Evolutionary conservation across 2,329 filamentous ascomycete genomes (phyloP), one percentile per base, ranked within the genome.

Genomic region (Helotiales sp.): DNA sequence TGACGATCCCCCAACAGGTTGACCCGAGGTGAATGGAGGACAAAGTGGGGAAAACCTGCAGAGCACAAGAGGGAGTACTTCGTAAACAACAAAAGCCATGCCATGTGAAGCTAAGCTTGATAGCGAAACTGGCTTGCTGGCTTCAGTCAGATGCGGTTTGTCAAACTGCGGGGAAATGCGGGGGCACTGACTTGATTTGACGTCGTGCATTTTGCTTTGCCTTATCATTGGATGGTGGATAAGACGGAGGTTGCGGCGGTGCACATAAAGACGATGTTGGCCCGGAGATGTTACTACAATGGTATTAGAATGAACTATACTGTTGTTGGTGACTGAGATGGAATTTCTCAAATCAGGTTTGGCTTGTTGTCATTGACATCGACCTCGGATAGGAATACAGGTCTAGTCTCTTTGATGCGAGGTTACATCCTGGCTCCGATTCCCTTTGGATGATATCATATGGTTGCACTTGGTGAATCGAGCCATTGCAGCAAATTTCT

Each of bases 121-220:
- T n/a, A n/a, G n/a, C n/a, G n/a, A n/a, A n/a, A n/a, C n/a, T n/a
- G n/a, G n/a, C n/a, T n/a, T n/a, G 20, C 54, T 57, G n/a, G n/a
- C 40, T 45, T 8, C 34, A 40, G 11, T 40, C 6, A 45, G 28
- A 55, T 20, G 20, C 30, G 17, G 52, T 24, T 34, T 57, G 54
- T 57, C 20, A 24, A 40, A 20, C n/a, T 57, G 30, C 54, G 54
- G 54, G 54, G 54, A 57, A 32, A 52, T 37, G 52, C 52, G 52
- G 52, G 50, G 52, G 30, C 28, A n/a, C 24, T 37, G 13, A n/a
- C 30, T 22, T 37, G 24, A 28, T n/a, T n/a, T n/a, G n/a, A n/a
- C n/a, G n/a, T n/a, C 24, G 52, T 57, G 54, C 20, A 57, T 57
- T 10, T 24, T 5, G 2, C n/a, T n/a, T n/a, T n/a, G n/a, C n/a